Conservation (phyloP, 768 basidiomycete genomes). For the Leccinum olivaceopallidum region DNA sequence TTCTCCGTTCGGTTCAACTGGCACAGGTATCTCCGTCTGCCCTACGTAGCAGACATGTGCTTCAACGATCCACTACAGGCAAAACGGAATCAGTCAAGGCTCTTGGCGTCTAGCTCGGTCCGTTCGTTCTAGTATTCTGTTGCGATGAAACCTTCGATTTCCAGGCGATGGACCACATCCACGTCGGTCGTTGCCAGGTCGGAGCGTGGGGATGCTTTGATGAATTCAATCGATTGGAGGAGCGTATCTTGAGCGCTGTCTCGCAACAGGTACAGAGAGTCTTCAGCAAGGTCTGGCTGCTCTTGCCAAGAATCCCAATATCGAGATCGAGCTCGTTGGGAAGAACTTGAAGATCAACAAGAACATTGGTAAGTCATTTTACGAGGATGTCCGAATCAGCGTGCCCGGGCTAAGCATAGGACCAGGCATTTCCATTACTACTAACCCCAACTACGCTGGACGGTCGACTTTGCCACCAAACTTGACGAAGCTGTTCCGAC, state of each 20-base stretch:
- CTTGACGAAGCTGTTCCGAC: constrained; percentile 89
- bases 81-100: constrained; percentile 99
- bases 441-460: constrained; percentile 98
- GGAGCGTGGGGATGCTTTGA: constrained; percentile 99
- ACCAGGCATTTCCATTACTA: constrained; percentile 95
- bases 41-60: background rate
- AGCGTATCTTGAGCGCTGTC: constrained; percentile 95
- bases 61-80: constrained; percentile 44
- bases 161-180: constrained; percentile 99
- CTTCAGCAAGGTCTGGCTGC: constrained; percentile 78
- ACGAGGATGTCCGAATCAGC: background rate
- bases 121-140: constrained; percentile 99
- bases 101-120: constrained; percentile 93
- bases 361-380: constrained; percentile 70
- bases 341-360: constrained; percentile 91
- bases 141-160: constrained; percentile 99
- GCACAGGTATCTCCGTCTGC: constrained; percentile 66
- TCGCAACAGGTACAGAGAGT: constrained; percentile 90
- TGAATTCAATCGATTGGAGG: constrained; percentile 97
- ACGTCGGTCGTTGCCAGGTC: constrained; percentile 97
- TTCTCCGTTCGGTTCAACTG: constrained; percentile 97
- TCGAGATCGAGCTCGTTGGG: constrained; percentile 94
- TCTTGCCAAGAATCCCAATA: constrained; percentile 67
- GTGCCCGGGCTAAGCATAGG: constrained; percentile 11
- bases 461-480: constrained; percentile 89